Base-by-base conservation (phyloP, 73 alveolate genomes). In the Paramecium bursaria region DNA sequence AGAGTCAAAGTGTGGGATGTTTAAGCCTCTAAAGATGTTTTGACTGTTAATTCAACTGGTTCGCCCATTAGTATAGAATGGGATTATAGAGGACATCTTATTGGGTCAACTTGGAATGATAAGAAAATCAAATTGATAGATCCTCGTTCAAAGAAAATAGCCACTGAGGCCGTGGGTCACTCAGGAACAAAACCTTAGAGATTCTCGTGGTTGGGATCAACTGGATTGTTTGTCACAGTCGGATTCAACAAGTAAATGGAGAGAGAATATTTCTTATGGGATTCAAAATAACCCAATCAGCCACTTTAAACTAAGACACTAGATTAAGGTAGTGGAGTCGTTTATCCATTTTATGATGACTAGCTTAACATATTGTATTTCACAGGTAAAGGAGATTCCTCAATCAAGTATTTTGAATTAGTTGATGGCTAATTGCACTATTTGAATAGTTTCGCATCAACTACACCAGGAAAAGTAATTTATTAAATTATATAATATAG, bases 251-350 rank as follows among this genome's bases (percentile, higher is more conserved):
- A 92, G 90, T 35, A 67, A 21, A 76, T 90, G 54, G 95, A 88
- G 50, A 94, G 98, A 85, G 97, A 97, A 87, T 85, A 88, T 55
- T 91, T 94, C 25, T 90, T 94, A 27, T 97, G 98, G 97, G 98
- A 97, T 90, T 42, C 74, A n/a, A 93, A 95, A 55, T 94, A 97
- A 51, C 44, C 88, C 10, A 53, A 88, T 51, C 74, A 79, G 22
- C 95, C 95, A 50, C 57, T 94, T 0, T 25, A 52, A 11, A 86
- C 67, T 57, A 75, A 73, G 76, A 76, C 80, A 57, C 67, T 91
- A 19, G 99, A 92, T 85, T 73, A 93, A 48, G 90, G 89, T 31
- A 90, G 91, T 14, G 97, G 98, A 27, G 95, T 95, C 1, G 86
- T 95, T 10, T 86, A 80, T 73, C 97, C 99, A 9, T 94, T 76